Percentiles rank a stretch among this genome's conserved stretches.
These are phyloP conservation scores for Comarum palustre DNA, from an alignment of 306 rosid genomes.

Conservation along the genomic window DNA sequence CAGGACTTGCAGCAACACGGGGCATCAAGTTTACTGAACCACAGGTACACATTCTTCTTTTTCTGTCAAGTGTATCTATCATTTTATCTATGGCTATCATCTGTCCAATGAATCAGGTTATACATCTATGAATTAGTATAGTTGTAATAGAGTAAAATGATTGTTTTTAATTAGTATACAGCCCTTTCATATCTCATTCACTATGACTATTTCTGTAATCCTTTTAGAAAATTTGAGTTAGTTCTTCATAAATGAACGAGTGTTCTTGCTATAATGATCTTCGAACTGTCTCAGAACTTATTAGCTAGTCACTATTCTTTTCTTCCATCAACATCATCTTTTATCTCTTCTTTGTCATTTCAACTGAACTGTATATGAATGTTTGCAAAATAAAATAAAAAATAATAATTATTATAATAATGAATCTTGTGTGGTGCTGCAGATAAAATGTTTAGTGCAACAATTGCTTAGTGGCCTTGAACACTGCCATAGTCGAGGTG, in stretches of 20 bases:
- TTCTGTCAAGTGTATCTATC: background rate
- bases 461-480: conserved; percentile 79
- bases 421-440: conserved; percentile 28
- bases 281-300: background rate
- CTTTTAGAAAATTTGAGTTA: background rate
- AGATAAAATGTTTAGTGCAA: conserved; percentile 80
- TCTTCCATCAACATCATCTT: background rate
- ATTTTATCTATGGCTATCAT: background rate
- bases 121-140: background rate
- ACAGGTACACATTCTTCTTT: conserved; percentile 45
- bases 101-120: background rate
- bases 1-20: conserved; percentile 59
- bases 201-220: background rate
- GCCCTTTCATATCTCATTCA: background rate
- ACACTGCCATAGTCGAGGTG: conserved; percentile 78
- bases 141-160: background rate
- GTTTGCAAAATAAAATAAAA: background rate
- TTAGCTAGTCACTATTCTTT: too few relatives aligned
- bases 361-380: background rate
- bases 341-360: background rate
- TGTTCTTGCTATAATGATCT: background rate
- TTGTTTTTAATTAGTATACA: background rate
- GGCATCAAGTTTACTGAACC: conserved; percentile 69
- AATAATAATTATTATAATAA: too few relatives aligned
- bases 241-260: background rate